Evolutionary conservation across 2,329 filamentous ascomycete species (phyloP).

Genomic region (Nannizziopsis barbatae): DNA sequence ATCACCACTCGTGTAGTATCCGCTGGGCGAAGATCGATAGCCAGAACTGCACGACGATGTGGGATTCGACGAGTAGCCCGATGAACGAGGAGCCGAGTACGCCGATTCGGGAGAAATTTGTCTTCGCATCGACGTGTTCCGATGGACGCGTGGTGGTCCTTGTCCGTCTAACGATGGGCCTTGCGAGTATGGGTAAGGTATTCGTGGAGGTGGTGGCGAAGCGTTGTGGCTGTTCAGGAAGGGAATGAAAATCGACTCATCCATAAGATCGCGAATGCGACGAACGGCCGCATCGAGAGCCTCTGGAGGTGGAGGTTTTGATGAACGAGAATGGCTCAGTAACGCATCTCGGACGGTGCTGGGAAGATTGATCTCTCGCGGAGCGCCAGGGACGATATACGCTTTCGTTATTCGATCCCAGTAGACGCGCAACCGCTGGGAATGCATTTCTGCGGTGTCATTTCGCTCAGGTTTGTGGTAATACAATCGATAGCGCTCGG

Average conservation of each 20-base stretch:
- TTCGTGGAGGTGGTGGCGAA: slow-evolving; percentile 11
- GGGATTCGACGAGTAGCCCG: slow-evolving; percentile 19
- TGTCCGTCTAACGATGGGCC: slow-evolving; percentile 4
- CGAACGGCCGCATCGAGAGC: slow-evolving; percentile 69
- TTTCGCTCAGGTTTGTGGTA: slow-evolving; percentile 49
- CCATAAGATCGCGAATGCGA: slow-evolving; percentile 93
- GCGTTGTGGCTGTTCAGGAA: slow-evolving; percentile 60
- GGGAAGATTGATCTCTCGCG: slow-evolving; percentile 82
- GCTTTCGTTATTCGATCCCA: slow-evolving; percentile 84
- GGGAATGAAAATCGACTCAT: slow-evolving; percentile 84
- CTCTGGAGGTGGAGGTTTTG: slow-evolving; percentile 58
- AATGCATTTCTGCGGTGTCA: slow-evolving; percentile 39
- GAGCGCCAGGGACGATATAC: slow-evolving; percentile 77
- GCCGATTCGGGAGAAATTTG: slow-evolving; percentile 16
- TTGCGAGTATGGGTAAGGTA: background rate
- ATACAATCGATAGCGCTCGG: slow-evolving; percentile 66
- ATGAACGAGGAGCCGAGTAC: slow-evolving; percentile 15
- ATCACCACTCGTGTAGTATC: slow-evolving; percentile 29
- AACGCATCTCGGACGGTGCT: slow-evolving; percentile 73
- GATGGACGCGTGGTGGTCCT: slow-evolving; percentile 6
- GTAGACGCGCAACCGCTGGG: slow-evolving; percentile 61
- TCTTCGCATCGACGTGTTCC: slow-evolving; percentile 13
- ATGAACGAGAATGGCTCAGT: slow-evolving; percentile 49
- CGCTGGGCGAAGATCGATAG: slow-evolving; percentile 27
- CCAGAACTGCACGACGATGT: slow-evolving; percentile 20